Conservation (phyloP, 108 stramenopile species). For the Fistulifera solaris region DNA sequence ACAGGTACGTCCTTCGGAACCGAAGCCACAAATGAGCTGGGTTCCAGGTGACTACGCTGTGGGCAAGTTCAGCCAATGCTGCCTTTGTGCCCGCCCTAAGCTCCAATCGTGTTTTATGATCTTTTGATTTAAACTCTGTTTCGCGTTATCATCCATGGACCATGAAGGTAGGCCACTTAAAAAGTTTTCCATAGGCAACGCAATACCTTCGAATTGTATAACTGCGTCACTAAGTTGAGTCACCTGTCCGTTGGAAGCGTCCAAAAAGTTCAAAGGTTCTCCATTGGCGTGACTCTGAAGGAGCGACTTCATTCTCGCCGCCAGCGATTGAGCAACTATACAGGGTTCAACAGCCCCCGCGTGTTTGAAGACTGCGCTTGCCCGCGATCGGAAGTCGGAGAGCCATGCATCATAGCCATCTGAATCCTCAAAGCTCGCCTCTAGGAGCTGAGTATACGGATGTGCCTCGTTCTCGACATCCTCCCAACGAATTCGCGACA, state of each 20-base stretch:
- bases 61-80: conserved; percentile 49
- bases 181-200: conserved; percentile 71
- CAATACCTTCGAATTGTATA: conserved; percentile 59
- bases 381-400: conserved; percentile 60
- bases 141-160: conserved; percentile 7
- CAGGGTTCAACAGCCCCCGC: conserved; percentile 55
- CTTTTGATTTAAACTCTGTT: conserved; percentile 1
- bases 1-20: conserved; percentile 56
- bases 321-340: conserved; percentile 38
- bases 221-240: conserved; percentile 58
- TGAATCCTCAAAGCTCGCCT: conserved; percentile 76
- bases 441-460: conserved; percentile 43
- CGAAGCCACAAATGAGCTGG: conserved; percentile 71
- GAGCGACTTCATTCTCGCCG: conserved; percentile 31
- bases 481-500: conserved; percentile 69
- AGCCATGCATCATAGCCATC: conserved; percentile 73
- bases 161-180: conserved; percentile 35
- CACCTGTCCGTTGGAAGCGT: conserved; percentile 54
- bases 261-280: conserved; percentile 52
- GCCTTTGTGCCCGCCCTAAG: conserved; percentile 35
- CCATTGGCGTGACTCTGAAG: conserved; percentile 57
- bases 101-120: background rate
- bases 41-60: conserved; percentile 60
- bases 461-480: conserved; percentile 70
- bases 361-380: conserved; percentile 61